Base-by-base conservation (phyloP, 164 flowering plant species). In the Magnolia officinalis region DNA sequence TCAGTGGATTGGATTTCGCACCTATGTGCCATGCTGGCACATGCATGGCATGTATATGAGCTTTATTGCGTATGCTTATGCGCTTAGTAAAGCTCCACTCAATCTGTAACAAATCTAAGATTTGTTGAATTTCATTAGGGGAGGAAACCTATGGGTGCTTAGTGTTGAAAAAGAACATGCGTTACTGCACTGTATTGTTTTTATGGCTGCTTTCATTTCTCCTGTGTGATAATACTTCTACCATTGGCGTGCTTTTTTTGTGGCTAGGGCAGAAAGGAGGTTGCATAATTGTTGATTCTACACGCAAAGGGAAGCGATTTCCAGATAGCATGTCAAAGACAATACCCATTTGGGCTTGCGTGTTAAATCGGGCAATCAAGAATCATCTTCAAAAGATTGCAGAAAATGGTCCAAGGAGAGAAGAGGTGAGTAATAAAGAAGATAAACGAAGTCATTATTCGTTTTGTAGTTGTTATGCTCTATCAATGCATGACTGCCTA, bases 311-410 rank as follows among this genome's bases (percentile, higher is more conserved):
- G 80, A 94, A 96, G 86, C 81, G 96, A 8, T 96, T 96, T 89
- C 99, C 99, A 0, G 99, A 96, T 72, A 96, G 99, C 79, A 91
- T 94, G 99, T 89, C 99, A 2, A 96, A 92, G 79, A 96, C 97
- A 0, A 92, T 96, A 71, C 98, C 99, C 7, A 94, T 94, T 66
- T 96, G 99, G 99, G 76, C 95, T 0, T 96, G 99, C 74, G 92
- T 96, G 59, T 79, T 94, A 80, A 94, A 96, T 78, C 85, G 95
- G 45, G 90, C 92, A 0, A 84, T 96, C 79, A 23, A 3, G 23
- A 85, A 85, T 72, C 75, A 85, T 76, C 51, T 78, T 65, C 79
- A 58, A 37, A 85, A 75, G 71, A 10, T 67, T 59, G 21, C 55
- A 55, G 67, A 58, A 29, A 45, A 9, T 72, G 79, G n/a, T 49